A percentile compares a stretch with the other conserved stretches of the same genome.
Conservation (phyloP, 306 rosid genomes). For the Macrotyloma uniflorum region DNA sequence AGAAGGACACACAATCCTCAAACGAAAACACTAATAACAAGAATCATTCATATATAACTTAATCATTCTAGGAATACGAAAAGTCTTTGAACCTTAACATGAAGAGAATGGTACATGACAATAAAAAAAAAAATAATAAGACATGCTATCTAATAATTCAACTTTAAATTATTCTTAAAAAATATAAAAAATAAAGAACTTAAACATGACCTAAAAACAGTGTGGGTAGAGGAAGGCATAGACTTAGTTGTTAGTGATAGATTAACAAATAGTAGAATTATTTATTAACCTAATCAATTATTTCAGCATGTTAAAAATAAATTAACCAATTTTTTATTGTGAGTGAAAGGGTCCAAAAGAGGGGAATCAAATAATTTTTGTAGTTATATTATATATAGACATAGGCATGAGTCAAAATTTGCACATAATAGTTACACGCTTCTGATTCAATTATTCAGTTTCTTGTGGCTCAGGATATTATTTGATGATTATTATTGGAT, state of each 20-base stretch:
- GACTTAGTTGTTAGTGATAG: not conserved
- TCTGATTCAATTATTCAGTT: slow-evolving; percentile 22
- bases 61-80: too few species aligned
- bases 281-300: slow-evolving; percentile 3
- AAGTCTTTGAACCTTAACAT: too few species aligned
- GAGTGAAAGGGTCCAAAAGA: not conserved
- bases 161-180: not conserved
- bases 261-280: not conserved
- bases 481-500: not conserved
- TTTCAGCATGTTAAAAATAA: not conserved
- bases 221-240: not conserved
- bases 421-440: not conserved
- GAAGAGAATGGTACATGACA: too few species aligned
- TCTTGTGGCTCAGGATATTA: slow-evolving; percentile 15
- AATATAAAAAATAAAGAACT: too few species aligned
- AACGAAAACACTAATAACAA: too few species aligned
- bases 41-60: too few species aligned
- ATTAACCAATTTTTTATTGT: too few species aligned
- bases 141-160: too few species aligned
- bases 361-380: not conserved
- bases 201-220: too few species aligned
- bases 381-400: not conserved
- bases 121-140: too few species aligned
- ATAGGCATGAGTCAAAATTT: slow-evolving; percentile 13
- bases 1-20: too few species aligned